These are phyloP conservation scores for Magnusiomyces paraingens DNA, from an alignment of 1,139 yeast species.

Conservation along the genomic window DNA sequence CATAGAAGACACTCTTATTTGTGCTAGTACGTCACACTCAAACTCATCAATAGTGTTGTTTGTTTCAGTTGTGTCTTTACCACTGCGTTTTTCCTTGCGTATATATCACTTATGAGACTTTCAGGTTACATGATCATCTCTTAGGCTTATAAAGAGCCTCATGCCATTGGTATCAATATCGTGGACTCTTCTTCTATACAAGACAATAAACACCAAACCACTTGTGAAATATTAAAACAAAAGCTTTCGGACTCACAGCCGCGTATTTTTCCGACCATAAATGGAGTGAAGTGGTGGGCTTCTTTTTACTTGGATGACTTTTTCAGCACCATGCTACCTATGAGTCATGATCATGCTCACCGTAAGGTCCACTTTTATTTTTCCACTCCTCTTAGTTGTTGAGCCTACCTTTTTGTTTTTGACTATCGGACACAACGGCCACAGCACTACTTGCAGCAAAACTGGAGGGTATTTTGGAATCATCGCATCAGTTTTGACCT, in stretches of 20 bases:
- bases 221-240: slow-evolving; percentile 55
- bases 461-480: slow-evolving; percentile 82
- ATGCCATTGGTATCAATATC: too few species aligned
- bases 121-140: too few species aligned
- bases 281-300: slow-evolving; percentile 57
- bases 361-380: slow-evolving; percentile 71
- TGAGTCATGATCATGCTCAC: slow-evolving; percentile 63
- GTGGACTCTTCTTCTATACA: too few species aligned
- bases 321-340: slow-evolving; percentile 64
- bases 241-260: slow-evolving; percentile 62
- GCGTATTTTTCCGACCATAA: slow-evolving; percentile 45
- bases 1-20: too few species aligned
- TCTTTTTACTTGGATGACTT: slow-evolving; percentile 74
- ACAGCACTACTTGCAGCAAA: slow-evolving; percentile 39
- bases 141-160: too few species aligned
- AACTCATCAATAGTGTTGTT: too few species aligned
- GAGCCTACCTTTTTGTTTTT: slow-evolving; percentile 61
- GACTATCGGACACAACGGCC: slow-evolving; percentile 51
- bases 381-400: slow-evolving; percentile 63
- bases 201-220: too few species aligned
- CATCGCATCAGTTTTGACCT: slow-evolving; percentile 74
- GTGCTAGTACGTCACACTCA: too few species aligned
- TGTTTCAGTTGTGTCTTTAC: too few species aligned
- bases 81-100: too few species aligned
- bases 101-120: too few species aligned